A percentile compares a stretch with the other conserved stretches of the same genome.
phyloP scores from a whole-genome alignment of 2,329 filamentous ascomycete genomes.

The Purpureocillium takamizusanense region DNA sequence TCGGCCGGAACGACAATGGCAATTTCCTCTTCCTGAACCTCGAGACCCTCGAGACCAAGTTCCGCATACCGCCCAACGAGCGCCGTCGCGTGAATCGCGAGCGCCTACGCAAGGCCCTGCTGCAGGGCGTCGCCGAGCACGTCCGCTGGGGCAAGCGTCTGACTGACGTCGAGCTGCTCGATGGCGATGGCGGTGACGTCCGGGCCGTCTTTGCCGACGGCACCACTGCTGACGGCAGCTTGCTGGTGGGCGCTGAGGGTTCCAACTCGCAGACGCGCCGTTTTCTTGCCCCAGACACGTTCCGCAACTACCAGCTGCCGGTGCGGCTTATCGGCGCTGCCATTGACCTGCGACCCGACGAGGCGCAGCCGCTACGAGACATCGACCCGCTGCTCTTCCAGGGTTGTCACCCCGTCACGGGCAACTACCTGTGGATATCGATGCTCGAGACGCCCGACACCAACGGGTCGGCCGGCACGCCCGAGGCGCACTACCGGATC shows the following conservation, averaged over 20 bases:
- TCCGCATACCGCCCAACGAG: slow-evolving; percentile 26
- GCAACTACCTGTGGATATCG: slow-evolving; percentile 40
- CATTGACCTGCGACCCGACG: slow-evolving; percentile 25
- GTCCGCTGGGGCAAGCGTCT: slow-evolving; percentile 24
- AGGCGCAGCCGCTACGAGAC: slow-evolving; percentile 28
- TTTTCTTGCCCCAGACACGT: slow-evolving; percentile 20
- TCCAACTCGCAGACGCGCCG: slow-evolving; percentile 25
- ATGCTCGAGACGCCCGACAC: slow-evolving; percentile 30
- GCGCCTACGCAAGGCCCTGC: slow-evolving; percentile 21
- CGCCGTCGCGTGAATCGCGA: slow-evolving; percentile 26
- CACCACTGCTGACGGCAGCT: slow-evolving; percentile 18
- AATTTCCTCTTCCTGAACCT: slow-evolving; percentile 32
- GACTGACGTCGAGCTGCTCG: slow-evolving; percentile 12
- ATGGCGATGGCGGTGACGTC: slow-evolving; percentile 11
- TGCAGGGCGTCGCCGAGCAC: slow-evolving; percentile 15
- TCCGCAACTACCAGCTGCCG: slow-evolving; percentile 23
- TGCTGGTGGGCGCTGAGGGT: slow-evolving; percentile 32
- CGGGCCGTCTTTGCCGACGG: slow-evolving; percentile 22
- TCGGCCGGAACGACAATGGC: slow-evolving; percentile 27
- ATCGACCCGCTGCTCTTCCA: slow-evolving; percentile 48
- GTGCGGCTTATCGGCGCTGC: slow-evolving; percentile 28
- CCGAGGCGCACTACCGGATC: slow-evolving; percentile 25
- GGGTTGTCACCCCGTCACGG: slow-evolving; percentile 39
- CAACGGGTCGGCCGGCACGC: slow-evolving; percentile 23
- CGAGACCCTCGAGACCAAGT: slow-evolving; percentile 24